Conservation (phyloP, 176 grass and related monocot genomes). For the Oryza longistaminata region DNA sequence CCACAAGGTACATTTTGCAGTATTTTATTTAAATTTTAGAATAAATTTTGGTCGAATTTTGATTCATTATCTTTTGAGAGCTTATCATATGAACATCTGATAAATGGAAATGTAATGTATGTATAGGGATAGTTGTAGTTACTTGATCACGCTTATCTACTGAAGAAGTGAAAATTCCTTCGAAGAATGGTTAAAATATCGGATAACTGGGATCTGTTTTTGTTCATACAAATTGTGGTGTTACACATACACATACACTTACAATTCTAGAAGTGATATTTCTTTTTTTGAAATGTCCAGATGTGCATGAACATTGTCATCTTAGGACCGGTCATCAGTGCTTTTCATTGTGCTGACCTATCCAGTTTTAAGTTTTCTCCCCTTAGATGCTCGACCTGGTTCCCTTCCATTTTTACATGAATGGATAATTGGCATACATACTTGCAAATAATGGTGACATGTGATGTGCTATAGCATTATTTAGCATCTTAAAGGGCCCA, state of each 20-base stretch:
- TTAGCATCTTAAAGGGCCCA: not conserved
- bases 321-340: not conserved
- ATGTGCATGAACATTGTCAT: not conserved
- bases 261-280: slow-evolving; percentile 2
- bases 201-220: not conserved
- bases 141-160: not conserved
- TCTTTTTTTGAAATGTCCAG: not conserved
- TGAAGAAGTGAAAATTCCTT: not conserved
- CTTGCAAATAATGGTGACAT: not conserved
- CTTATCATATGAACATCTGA: not conserved
- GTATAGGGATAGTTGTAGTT: not conserved
- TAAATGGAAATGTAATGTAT: slow-evolving; percentile 7
- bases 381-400: slow-evolving; percentile 5
- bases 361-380: not conserved
- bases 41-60: not conserved
- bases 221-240: not conserved
- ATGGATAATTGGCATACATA: not conserved
- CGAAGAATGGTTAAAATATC: not conserved
- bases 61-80: not conserved
- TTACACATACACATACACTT: not conserved
- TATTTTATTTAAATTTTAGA: not conserved
- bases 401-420: slow-evolving; percentile 16
- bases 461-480: too few relatives aligned
- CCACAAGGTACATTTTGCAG: slow-evolving; percentile 28
- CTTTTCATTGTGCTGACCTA: not conserved